Conservation (phyloP, 148 eudicot genomes). For the Silene latifolia region DNA sequence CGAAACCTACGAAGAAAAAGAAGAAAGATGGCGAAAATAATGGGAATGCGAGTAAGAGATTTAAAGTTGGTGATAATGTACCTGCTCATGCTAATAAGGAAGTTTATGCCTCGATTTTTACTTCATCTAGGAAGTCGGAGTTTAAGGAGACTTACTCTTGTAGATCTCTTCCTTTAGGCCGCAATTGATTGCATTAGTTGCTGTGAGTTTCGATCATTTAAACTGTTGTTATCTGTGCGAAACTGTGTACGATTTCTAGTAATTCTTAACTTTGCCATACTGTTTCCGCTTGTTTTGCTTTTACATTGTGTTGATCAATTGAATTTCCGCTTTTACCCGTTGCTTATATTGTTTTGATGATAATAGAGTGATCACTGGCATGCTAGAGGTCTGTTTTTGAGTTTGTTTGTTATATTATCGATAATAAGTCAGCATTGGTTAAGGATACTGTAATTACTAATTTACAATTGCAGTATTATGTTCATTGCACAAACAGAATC, state of each 20-base stretch:
- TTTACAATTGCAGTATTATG: too few species aligned
- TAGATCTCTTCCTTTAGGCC: slow-evolving; percentile 85
- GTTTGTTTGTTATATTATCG: too few species aligned
- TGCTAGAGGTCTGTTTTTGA: background rate
- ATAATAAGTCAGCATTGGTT: too few species aligned
- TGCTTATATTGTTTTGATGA: background rate
- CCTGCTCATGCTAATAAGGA: slow-evolving; percentile 74
- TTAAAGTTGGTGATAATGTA: slow-evolving; percentile 63
- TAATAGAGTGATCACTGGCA: background rate
- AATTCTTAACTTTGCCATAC: background rate
- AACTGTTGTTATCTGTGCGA: background rate
- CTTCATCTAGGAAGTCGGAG: slow-evolving; percentile 75
- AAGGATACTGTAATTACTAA: background rate
- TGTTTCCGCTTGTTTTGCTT: background rate
- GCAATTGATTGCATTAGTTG: slow-evolving; percentile 39
- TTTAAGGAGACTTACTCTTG: slow-evolving; percentile 81
- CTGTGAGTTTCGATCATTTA: background rate
- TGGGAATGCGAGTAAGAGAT: slow-evolving; percentile 49
- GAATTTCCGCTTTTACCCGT: background rate
- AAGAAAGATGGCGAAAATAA: slow-evolving; percentile 63
- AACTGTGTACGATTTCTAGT: background rate
- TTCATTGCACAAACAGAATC: background rate
- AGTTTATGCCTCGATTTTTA: slow-evolving; percentile 79
- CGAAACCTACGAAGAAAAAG: slow-evolving; percentile 27
- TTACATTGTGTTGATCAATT: background rate